These are phyloP conservation scores for Trichoderma afroharzianum DNA, from an alignment of 2,329 filamentous ascomycete genomes.

Conservation along the genomic window DNA sequence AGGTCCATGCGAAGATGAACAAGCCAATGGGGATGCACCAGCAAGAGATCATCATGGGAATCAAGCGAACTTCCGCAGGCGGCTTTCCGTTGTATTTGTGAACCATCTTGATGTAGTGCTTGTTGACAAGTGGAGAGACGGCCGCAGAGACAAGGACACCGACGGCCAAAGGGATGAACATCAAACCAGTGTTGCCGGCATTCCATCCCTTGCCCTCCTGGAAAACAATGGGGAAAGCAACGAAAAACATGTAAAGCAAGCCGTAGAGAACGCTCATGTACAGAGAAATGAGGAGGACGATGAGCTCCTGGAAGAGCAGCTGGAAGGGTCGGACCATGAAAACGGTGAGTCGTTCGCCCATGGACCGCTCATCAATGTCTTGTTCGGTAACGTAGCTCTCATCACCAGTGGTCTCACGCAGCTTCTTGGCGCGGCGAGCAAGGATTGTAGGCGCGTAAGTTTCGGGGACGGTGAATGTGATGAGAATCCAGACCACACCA, in stretches of 20 bases:
- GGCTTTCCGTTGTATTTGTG: conserved; percentile 65
- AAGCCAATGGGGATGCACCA: conserved; percentile 64
- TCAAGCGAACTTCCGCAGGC: conserved; percentile 71
- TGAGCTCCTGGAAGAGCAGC: conserved; percentile 77
- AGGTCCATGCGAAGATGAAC: conserved; percentile 60
- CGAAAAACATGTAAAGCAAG: conserved; percentile 73
- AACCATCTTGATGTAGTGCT: conserved; percentile 67
- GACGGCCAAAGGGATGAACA: conserved; percentile 81
- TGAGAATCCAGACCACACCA: conserved; percentile 66
- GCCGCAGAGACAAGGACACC: conserved; percentile 66
- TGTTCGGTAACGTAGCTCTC: conserved; percentile 70
- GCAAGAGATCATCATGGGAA: conserved; percentile 78
- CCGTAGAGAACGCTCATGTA: conserved; percentile 85
- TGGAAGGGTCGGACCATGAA: conserved; percentile 83
- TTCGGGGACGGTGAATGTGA: conserved; percentile 85
- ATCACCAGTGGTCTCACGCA: conserved; percentile 67
- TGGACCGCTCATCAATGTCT: conserved; percentile 69
- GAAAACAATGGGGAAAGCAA: conserved; percentile 69
- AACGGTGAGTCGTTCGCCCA: conserved; percentile 65
- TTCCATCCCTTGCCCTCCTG: conserved; percentile 75
- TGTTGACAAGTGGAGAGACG: conserved; percentile 72
- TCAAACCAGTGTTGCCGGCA: conserved; percentile 70
- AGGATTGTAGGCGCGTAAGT: conserved; percentile 83
- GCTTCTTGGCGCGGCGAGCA: conserved; percentile 63
- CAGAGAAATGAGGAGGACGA: conserved; percentile 76